Conservation (phyloP, 1,284 basidiomycete species). For the Leccinum angustisporum region DNA sequence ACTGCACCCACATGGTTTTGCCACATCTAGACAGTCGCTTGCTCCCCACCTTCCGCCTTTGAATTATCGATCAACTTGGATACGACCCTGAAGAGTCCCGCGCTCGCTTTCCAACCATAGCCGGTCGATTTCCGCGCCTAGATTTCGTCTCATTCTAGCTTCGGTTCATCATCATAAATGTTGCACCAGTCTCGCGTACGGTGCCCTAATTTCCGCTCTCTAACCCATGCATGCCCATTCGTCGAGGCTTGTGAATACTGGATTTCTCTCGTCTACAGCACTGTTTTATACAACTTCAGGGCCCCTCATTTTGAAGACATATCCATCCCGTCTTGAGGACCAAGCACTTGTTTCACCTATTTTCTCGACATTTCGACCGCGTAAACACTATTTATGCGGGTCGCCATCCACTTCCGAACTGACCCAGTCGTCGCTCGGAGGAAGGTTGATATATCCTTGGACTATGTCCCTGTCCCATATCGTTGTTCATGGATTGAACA, state of each 20-base stretch:
- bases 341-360: conserved; percentile 31
- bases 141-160: conserved; percentile 24
- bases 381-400: conserved; percentile 37
- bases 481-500: conserved; percentile 41
- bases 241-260: conserved; percentile 38
- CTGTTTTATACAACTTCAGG: conserved; percentile 33
- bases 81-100: conserved; percentile 42
- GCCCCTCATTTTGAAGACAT: conserved; percentile 51
- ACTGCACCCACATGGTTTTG: conserved; percentile 42
- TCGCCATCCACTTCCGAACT: conserved; percentile 16
- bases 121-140: conserved; percentile 26
- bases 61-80: conserved; percentile 51
- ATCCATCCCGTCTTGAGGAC: conserved; percentile 59
- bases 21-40: conserved; percentile 37
- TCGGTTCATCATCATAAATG: conserved; percentile 30
- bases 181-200: conserved; percentile 24
- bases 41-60: conserved; percentile 38
- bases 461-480: conserved; percentile 33
- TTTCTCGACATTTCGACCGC: conserved; percentile 33
- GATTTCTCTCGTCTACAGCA: conserved; percentile 31
- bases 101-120: conserved; percentile 11
- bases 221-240: conserved; percentile 34
- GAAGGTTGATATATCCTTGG: conserved; percentile 37
- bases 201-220: conserved; percentile 39
- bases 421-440: conserved; percentile 27